Percentiles rank a stretch among this genome's conserved stretches.
phyloP scores from a whole-genome alignment of 208 protist species.

The Trypanosoma theileri region DNA sequence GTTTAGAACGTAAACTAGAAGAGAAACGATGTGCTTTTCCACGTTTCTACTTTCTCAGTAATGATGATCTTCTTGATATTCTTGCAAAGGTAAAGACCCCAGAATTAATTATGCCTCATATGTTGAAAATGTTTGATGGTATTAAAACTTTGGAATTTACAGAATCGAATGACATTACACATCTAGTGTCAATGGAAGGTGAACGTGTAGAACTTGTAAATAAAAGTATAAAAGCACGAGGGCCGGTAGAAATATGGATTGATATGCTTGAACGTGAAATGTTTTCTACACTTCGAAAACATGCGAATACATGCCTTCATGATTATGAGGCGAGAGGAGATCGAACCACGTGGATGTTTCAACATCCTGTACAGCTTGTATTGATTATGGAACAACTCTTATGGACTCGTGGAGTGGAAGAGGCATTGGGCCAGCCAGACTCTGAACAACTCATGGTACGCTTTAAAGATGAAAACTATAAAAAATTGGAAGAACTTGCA shows the following conservation, averaged over 20 bases:
- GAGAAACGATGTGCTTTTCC: conserved; percentile 95
- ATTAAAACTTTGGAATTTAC: conserved; percentile 87
- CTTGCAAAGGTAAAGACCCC: conserved; percentile 98
- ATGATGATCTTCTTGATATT: conserved; percentile 97
- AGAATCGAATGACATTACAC: conserved; percentile 87
- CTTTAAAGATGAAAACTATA: conserved; percentile 80
- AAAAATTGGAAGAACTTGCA: conserved; percentile 89
- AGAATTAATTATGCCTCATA: conserved; percentile 96
- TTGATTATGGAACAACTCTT: conserved; percentile 94
- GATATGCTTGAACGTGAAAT: conserved; percentile 94
- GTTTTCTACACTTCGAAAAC: conserved; percentile 87
- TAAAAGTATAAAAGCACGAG: conserved; percentile 94
- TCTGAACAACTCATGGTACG: conserved; percentile 66
- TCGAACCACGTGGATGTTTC: conserved; percentile 90
- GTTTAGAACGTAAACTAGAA: conserved; percentile 95
- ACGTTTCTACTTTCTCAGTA: conserved; percentile 98
- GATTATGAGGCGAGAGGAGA: conserved; percentile 86
- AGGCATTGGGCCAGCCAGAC: conserved; percentile 74
- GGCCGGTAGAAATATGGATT: conserved; percentile 96
- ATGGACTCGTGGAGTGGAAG: conserved; percentile 94
- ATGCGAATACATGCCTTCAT: conserved; percentile 84
- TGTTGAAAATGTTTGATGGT: conserved; percentile 98
- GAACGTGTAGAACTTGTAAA: conserved; percentile 89
- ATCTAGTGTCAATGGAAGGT: conserved; percentile 91
- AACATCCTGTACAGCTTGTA: conserved; percentile 93